These are phyloP conservation scores for Metarhizium robertsii DNA, from an alignment of 2,329 filamentous ascomycete species.

Conservation along the genomic window DNA sequence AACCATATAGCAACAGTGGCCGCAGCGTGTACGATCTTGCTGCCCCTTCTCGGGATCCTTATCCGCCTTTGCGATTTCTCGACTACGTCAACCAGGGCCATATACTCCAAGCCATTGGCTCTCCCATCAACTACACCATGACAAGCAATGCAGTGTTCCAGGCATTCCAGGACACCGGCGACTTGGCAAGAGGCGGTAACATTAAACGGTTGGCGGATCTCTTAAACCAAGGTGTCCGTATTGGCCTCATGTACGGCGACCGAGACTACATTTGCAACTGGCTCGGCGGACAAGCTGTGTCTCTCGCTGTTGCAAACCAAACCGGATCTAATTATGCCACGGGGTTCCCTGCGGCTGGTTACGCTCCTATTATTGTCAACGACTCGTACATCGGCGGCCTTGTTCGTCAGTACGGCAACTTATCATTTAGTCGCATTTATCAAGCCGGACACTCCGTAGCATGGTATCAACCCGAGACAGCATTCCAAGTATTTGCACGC, in stretches of 20 bases:
- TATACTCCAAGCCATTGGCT: constrained; percentile 51
- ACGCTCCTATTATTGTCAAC: constrained; percentile 62
- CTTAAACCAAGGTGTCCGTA: constrained; percentile 52
- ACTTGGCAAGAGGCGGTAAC: constrained; percentile 55
- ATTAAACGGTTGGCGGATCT: constrained; percentile 50
- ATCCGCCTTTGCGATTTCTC: constrained; percentile 50
- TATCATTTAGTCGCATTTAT: constrained; percentile 58
- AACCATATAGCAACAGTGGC: constrained; percentile 44
- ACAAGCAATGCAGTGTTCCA: constrained; percentile 34
- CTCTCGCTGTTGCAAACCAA: constrained; percentile 48
- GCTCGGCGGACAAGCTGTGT: constrained; percentile 66
- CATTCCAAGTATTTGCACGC: constrained; percentile 51
- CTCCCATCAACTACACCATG: constrained; percentile 50
- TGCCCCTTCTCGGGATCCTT: constrained; percentile 45
- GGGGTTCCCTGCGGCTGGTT: constrained; percentile 57
- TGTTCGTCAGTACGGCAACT: constrained; percentile 68
- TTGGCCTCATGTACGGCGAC: constrained; percentile 64
- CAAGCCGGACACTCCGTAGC: constrained; percentile 56
- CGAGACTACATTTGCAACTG: constrained; percentile 58
- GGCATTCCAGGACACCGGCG: constrained; percentile 42
- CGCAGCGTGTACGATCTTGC: constrained; percentile 54
- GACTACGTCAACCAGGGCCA: constrained; percentile 54
- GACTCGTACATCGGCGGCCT: constrained; percentile 59
- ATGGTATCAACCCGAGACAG: constrained; percentile 51
- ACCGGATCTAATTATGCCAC: constrained; percentile 36